These are phyloP conservation scores for Ceratobasidium sp. DNA, from an alignment of 1,284 basidiomycete genomes.

Conservation along the genomic window DNA sequence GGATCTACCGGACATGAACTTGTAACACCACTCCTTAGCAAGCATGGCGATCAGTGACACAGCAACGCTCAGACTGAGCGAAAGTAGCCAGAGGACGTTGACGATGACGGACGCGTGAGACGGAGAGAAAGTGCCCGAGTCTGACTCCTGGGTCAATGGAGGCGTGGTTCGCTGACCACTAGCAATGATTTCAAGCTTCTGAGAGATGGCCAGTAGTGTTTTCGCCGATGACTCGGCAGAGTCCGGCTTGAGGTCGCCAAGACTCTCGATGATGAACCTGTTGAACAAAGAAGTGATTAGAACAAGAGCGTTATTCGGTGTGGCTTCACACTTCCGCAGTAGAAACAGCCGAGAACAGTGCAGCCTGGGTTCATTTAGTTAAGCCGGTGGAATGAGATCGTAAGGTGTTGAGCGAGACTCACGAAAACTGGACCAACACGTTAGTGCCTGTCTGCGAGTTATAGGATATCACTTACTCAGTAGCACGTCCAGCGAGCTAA, in stretches of 20 bases:
- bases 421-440: conserved; percentile 2
- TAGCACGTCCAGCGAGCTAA: conserved; percentile 19
- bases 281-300: neutral
- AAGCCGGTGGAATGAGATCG: neutral
- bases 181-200: neutral
- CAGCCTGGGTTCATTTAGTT: neutral
- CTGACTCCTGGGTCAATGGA: too few species aligned
- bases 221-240: neutral
- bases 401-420: neutral
- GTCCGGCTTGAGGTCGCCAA: conserved; percentile 2
- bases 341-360: conserved; percentile 14
- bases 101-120: conserved; percentile 5
- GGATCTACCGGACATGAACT: conserved; percentile 9
- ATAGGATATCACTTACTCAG: conserved; percentile 11
- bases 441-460: neutral
- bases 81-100: conserved; percentile 12
- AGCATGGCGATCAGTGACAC: conserved; percentile 6
- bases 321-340: conserved; percentile 2
- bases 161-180: neutral
- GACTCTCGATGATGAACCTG: conserved; percentile 14
- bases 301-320: neutral
- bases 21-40: conserved; percentile 6
- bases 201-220: neutral
- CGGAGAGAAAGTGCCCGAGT: neutral
- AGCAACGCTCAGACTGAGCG: neutral